Evolutionary conservation across 305 asterid species (phyloP), one percentile per base, ranked within the genome.

Genomic region (Caryopteris hybrid): DNA sequence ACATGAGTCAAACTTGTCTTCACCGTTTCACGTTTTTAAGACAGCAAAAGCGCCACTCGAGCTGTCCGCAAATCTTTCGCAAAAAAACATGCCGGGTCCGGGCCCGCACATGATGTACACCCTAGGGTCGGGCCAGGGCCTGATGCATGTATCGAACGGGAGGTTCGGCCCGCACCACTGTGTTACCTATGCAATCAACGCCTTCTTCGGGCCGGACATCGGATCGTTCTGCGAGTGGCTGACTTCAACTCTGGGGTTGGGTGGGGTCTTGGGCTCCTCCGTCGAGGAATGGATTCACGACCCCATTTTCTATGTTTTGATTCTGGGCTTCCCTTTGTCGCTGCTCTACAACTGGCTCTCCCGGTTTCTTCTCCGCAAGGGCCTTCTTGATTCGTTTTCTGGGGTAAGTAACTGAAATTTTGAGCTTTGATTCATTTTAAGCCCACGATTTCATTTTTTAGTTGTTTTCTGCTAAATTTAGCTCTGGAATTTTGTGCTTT

Each of bases 151-250:
- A n/a, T 88, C 97, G 8, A 77, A 76, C 78, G 97, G 96, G 34
- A 78, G 91, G 65, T 92, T 92, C 80, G 81, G 92, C 67, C 98
- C 97, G 27, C 98, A 92, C 84, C 97, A 90, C 85, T 92, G 97
- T 46, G 61, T 92, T 0, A 78, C 83, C 33, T 92, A 92, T 82
- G 83, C 96, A 10, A 70, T 89, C 79, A 92, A 92, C 74, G 92
- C 98, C 71, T 92, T 92, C 86, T 92, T 92, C 86, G 98, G 98
- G 61, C 97, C 98, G 51, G 98, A 90, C 58, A 84, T 92, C 23
- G 98, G 97, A 14, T 92, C 97, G 4, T 92, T 92, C 80, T 71
- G 88, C 31, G 95, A 92, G 83, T 92, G 98, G 98, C 76, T 92
- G 22, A 74, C 88, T 8, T 86, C 89, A 1, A 82, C 85, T 16